Base-by-base conservation (phyloP, 2,329 filamentous ascomycete species). In the Cladosporium oxysporum region DNA sequence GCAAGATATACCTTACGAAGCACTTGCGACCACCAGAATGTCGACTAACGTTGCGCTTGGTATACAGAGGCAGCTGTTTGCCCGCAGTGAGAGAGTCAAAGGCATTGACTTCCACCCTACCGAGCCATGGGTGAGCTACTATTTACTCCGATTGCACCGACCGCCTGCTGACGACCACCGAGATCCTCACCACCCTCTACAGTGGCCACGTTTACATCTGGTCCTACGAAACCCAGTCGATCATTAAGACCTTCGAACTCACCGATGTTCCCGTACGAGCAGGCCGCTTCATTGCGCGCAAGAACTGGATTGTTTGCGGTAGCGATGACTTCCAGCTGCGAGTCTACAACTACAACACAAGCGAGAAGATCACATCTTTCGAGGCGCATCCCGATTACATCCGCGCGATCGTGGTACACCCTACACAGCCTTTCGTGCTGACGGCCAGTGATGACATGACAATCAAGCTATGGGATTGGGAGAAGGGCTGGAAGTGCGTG, bases 331-430 rank as follows among this genome's bases (percentile, higher is more conserved):
- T 96, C 82, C 87, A 90, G 75, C 78, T 90, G 68, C 91, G 94
- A 73, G 91, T 96, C 70, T 96, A 97, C 87, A 98, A 99, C 83
- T 99, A 98, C 86, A 98, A 99, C 83, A 99, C 95, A 63, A 96
- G 92, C 67, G 95, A 99, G 82, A 98, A 97, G 87, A 95, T 98
- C 75, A 94, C 93, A 63, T 91, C 91, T 18, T 98, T 97, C 80
- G 94, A 98, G 82, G 94, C 93, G 61, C 95, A 99, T 78, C 95
- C 95, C 68, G 95, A 99, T 80, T 99, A 99, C 77, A 98, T 99
- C 77, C 91, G 95, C 74, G 93, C 95, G 60, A 97, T 99, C 73
- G 92, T 90, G 69, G 92, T 99, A 44, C 95, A 99, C 79, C 95
- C 95, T 7, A 93, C 93, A 53, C 93, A 97, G 77, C 93, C 95